Percentiles rank a stretch among this genome's conserved stretches.
Evolutionary conservation across 2,329 filamentous ascomycete genomes (phyloP).

Genomic region (Arthrobotrys pseudoclavata): DNA sequence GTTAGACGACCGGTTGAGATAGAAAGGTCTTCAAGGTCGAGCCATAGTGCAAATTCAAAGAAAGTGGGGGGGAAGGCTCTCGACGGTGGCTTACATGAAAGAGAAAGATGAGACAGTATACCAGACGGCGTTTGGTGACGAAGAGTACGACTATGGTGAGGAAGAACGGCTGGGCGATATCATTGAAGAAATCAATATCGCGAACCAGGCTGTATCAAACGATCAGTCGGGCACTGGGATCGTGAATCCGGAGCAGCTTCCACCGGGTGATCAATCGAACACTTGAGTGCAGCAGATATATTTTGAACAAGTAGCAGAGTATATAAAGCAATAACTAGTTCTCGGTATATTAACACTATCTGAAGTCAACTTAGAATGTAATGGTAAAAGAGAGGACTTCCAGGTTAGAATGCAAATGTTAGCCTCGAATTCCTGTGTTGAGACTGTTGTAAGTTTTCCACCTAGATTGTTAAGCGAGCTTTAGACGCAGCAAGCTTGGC

Average conservation of each 20-base stretch:
- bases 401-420: no score
- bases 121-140: constrained; percentile 23
- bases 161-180: constrained; percentile 44
- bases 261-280: neutral
- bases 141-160: constrained; percentile 18
- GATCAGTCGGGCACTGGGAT: neutral
- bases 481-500: constrained; percentile 40
- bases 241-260: neutral
- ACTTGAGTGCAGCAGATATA: neutral
- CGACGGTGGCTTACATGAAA: neutral
- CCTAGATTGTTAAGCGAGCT: constrained; percentile 56
- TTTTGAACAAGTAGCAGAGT: neutral
- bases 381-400: no score
- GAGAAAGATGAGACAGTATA: constrained; percentile 16
- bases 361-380: no score
- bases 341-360: neutral
- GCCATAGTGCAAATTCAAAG: neutral
- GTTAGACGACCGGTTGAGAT: neutral
- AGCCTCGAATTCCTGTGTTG: constrained; percentile 23
- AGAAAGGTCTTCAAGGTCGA: constrained; percentile 10
- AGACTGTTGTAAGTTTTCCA: constrained; percentile 35
- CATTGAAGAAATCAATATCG: neutral
- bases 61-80: neutral
- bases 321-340: neutral
- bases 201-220: neutral